phyloP scores from a whole-genome alignment of 139 green algal species.

The Chara braunii region DNA sequence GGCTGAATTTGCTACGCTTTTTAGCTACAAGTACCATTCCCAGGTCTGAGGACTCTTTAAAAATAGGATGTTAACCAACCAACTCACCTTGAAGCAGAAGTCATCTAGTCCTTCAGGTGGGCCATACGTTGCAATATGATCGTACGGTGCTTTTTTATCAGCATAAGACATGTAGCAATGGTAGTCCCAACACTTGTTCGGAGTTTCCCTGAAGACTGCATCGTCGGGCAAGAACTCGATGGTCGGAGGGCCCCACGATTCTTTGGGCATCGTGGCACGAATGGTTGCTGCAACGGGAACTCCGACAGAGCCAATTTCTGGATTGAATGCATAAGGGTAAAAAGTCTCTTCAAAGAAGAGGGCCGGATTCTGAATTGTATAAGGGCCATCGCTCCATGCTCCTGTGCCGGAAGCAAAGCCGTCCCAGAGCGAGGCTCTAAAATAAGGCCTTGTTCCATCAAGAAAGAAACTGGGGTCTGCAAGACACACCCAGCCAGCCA shows the following conservation, averaged over 20 bases:
- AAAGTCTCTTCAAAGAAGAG: constrained; percentile 32
- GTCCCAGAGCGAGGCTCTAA: constrained; percentile 37
- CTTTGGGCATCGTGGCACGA: constrained; percentile 15
- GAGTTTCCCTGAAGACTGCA: constrained; percentile 12
- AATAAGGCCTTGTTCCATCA: constrained; percentile 30
- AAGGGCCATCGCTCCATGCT: constrained; percentile 33
- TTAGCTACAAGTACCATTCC: too few species aligned
- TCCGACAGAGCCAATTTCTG: constrained; percentile 42
- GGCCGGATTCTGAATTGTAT: constrained; percentile 33
- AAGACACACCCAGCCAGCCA: too few species aligned
- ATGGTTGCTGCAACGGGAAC: constrained; percentile 31
- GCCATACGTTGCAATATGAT: constrained; percentile 33
- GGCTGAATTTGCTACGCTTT: too few species aligned
- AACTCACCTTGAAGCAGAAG: constrained; percentile 28
- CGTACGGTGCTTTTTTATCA: neutral
- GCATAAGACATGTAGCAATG: constrained; percentile 43
- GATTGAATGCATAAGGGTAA: constrained; percentile 43
- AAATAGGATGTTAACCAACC: too few species aligned
- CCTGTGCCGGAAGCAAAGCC: constrained; percentile 40
- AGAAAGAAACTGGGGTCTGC: constrained; percentile 29
- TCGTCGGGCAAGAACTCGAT: constrained; percentile 1
- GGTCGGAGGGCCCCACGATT: constrained; percentile 5
- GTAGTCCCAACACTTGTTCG: constrained; percentile 22
- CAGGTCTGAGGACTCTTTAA: too few species aligned
- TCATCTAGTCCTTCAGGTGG: constrained; percentile 14